Conservation (phyloP, 371 early-diverging fungal genomes). For the Mortierella sp. region DNA sequence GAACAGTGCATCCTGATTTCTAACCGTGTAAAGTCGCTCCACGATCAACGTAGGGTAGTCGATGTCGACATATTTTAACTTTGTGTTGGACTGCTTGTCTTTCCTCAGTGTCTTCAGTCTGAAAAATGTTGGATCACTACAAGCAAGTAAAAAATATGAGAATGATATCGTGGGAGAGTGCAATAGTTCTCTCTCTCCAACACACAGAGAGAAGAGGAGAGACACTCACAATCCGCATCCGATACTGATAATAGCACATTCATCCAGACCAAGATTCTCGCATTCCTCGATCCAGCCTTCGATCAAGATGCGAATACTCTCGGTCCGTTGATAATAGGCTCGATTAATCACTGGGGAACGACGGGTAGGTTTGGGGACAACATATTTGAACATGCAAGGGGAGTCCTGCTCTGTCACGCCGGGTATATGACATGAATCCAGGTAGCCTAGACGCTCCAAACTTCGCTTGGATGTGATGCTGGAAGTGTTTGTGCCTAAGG, state of each 20-base stretch:
- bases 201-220: not conserved
- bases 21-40: constrained; percentile 46
- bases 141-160: not conserved
- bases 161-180: not conserved
- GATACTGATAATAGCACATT: constrained; percentile 37
- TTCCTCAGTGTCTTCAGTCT: constrained; percentile 25
- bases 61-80: constrained; percentile 40
- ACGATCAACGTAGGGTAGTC: constrained; percentile 44
- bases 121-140: constrained; percentile 49
- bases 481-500: constrained; percentile 49
- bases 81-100: constrained; percentile 21
- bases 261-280: constrained; percentile 22
- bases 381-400: constrained; percentile 44
- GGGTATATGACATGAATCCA: constrained; percentile 32
- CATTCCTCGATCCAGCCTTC: constrained; percentile 50
- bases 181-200: not conserved
- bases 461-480: constrained; percentile 53
- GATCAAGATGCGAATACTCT: constrained; percentile 37
- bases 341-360: constrained; percentile 54
- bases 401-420: constrained; percentile 41
- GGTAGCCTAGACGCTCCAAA: constrained; percentile 43
- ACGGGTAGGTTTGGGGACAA: constrained; percentile 39
- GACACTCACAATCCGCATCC: constrained; percentile 52
- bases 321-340: constrained; percentile 40
- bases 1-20: constrained; percentile 25